phyloP scores from a whole-genome alignment of 2,329 filamentous ascomycete species.

The Acarospora socialis region DNA sequence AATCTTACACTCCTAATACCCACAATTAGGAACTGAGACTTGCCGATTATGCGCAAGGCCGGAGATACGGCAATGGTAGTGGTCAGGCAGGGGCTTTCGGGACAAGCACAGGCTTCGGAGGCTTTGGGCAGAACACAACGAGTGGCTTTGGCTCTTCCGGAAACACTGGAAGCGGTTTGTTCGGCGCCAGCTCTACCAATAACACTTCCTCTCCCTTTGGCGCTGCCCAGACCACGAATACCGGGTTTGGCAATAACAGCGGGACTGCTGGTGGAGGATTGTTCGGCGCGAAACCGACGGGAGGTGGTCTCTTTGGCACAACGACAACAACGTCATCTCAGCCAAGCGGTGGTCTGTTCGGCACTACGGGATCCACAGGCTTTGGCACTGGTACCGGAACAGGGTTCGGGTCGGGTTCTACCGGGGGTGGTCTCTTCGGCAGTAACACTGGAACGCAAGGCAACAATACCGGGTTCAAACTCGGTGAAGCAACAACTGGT shows the following conservation, averaged over 20 bases:
- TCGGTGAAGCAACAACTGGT: constrained; percentile 12
- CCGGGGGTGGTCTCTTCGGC: constrained; percentile 30
- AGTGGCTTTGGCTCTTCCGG: constrained; percentile 28
- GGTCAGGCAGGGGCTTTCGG: constrained; percentile 76
- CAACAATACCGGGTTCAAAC: too few species aligned
- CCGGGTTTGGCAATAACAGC: constrained; percentile 31
- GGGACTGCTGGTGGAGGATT: constrained; percentile 20
- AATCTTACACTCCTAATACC: constrained; percentile 2
- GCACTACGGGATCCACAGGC: constrained; percentile 21
- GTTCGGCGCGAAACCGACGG: constrained; percentile 21
- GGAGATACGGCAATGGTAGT: constrained; percentile 67
- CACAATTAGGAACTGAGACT: constrained; percentile 51
- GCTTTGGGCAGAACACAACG: constrained; percentile 23
- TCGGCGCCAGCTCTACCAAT: constrained; percentile 18
- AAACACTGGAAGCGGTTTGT: constrained; percentile 27
- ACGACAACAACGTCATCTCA: constrained; percentile 20
- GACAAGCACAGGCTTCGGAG: constrained; percentile 37
- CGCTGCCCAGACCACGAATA: constrained; percentile 10
- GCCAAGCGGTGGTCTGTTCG: constrained; percentile 24
- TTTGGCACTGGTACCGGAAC: constrained; percentile 20
- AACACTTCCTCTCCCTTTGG: constrained; percentile 13
- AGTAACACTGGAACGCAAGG: constrained; percentile 21
- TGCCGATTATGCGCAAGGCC: constrained; percentile 77
- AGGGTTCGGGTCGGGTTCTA: constrained; percentile 19
- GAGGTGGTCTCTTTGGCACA: constrained; percentile 30